Base-by-base conservation (phyloP, 805 yeast genomes). In the Nakazawaea anatomiae region DNA sequence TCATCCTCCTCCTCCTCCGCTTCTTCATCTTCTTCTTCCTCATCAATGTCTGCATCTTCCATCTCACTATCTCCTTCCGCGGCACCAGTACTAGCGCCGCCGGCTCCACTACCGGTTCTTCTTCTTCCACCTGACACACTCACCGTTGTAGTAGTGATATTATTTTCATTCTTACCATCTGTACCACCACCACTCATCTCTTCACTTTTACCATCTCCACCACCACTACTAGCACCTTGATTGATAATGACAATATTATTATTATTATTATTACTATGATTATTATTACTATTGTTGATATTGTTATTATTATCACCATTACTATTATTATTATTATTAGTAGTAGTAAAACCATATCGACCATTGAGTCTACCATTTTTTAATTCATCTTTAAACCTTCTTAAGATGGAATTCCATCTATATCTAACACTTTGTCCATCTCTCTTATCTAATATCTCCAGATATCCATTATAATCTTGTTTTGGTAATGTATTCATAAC, bases 381-480 rank as follows among this genome's bases (percentile, higher is more conserved):
- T 32, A 51, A 44, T 7, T 51, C 50, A 6, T 30, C 14, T 31
- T 51, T 47, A 25, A 51, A 51, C 29, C 50, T 47, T 42, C 47
- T 47, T 34, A 51, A 29, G 6, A 51, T 29, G 6, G 48, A 42
- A 27, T 43, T 47, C 54, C 54, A 51, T 29, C 54, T 31, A 29
- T 51, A 51, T 25, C 54, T 31, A 4, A 47, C 50, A 25, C 51
- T 47, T 44, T 47, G 47, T 4, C 39, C 41, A 41, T 51, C 50
- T 28, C 54, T 31, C 39, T 51, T 51, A 36, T 43, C 45, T 44
- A 51, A 44, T 25, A 39, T n/a, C 4, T 32, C 29, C 48, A 47
- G 50, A 44, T 51, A 51, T 25, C 43, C 31, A 28, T 39, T 35
- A 31, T 29, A 51, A 39, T 51, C 50, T 39, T 51, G 54, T 29